Evolutionary conservation across 2,329 filamentous ascomycete genomes (phyloP).

Genomic region (Monosporascus sp.): DNA sequence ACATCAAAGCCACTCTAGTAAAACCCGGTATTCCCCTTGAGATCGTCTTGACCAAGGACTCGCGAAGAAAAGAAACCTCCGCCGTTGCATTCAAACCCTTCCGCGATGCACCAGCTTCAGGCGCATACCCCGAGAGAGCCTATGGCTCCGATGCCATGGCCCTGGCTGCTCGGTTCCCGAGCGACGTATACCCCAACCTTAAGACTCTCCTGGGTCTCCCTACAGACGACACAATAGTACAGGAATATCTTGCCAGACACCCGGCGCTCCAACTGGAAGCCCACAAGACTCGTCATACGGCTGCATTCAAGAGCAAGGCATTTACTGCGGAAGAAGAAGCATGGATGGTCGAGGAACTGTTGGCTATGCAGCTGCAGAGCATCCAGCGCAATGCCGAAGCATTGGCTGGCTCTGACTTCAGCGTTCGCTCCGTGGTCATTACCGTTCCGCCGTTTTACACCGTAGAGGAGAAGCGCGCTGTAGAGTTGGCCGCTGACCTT

Average conservation of each 20-base stretch:
- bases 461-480: constrained; percentile 78
- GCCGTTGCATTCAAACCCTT: constrained; percentile 90
- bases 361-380: constrained; percentile 95
- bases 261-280: constrained; percentile 69
- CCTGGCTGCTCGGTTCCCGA: constrained; percentile 78
- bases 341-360: constrained; percentile 82
- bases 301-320: constrained; percentile 73
- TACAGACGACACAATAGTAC: constrained; percentile 53
- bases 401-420: constrained; percentile 69
- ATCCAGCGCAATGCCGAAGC: constrained; percentile 83
- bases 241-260: constrained; percentile 69
- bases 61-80: constrained; percentile 88
- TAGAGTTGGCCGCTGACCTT: constrained; percentile 78
- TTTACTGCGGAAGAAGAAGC: constrained; percentile 57
- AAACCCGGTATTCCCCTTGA: constrained; percentile 97
- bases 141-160: constrained; percentile 92
- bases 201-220: constrained; percentile 82
- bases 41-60: constrained; percentile 96
- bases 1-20: constrained; percentile 92
- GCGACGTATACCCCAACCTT: constrained; percentile 91
- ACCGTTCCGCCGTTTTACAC: constrained; percentile 91
- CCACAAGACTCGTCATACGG: constrained; percentile 58
- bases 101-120: constrained; percentile 56
- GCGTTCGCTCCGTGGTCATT: constrained; percentile 77
- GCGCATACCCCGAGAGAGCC: constrained; percentile 75